Evolutionary conservation across 306 rosid species (phyloP).

Genomic region (Potentilla sterilis): DNA sequence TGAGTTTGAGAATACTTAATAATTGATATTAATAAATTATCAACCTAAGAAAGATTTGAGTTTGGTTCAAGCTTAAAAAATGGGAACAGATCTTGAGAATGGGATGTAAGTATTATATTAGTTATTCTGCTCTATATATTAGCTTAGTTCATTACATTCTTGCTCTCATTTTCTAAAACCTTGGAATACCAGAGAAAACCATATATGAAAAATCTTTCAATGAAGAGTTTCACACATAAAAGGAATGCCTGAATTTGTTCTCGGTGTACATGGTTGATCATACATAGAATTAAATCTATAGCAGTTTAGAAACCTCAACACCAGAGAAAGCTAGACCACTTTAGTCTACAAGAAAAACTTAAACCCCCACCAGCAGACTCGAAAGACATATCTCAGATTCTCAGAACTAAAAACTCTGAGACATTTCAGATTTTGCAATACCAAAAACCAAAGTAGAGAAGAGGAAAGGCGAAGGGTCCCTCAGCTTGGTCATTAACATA

Average conservation of each 20-base stretch:
- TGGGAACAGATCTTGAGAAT: too few relatives aligned
- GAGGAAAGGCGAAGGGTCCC: background rate
- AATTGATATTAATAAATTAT: too few relatives aligned
- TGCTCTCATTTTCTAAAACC: too few relatives aligned
- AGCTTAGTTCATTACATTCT: too few relatives aligned
- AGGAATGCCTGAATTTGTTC: background rate
- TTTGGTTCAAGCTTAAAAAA: too few relatives aligned
- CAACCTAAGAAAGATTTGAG: too few relatives aligned
- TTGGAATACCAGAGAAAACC: too few relatives aligned
- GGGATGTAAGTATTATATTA: too few relatives aligned
- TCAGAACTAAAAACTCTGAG: background rate
- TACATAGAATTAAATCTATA: background rate
- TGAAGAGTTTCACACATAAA: background rate
- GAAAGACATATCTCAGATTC: background rate
- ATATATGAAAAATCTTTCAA: too few relatives aligned
- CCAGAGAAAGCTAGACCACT: background rate
- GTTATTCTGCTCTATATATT: too few relatives aligned
- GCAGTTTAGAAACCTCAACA: background rate
- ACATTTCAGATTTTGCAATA: slow-evolving; percentile 8
- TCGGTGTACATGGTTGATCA: background rate
- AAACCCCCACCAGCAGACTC: background rate
- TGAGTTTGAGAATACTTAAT: too few relatives aligned
- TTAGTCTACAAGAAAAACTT: background rate
- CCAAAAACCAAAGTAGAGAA: background rate
- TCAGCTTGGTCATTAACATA: background rate